A percentile compares a stretch with the other conserved stretches of the same genome.
These are phyloP conservation scores for Tylopilus vinaceipallidus DNA, from an alignment of 768 basidiomycete genomes.

Conservation along the genomic window DNA sequence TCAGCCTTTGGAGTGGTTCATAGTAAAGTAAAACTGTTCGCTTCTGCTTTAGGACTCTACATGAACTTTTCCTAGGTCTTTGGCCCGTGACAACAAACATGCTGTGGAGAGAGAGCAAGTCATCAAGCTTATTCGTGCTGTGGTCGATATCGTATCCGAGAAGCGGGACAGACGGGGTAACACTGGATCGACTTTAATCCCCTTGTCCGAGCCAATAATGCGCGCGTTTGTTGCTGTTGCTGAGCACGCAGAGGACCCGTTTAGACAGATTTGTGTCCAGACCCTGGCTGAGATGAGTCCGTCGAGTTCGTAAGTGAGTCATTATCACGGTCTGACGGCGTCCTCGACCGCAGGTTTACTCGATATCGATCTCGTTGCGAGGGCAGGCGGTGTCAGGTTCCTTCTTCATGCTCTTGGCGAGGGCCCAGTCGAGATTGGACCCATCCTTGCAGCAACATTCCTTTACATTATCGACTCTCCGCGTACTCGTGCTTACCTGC, in stretches of 20 bases:
- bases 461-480: constrained; percentile 85
- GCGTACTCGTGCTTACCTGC: constrained; percentile 70
- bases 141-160: constrained; percentile 74
- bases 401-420: constrained; percentile 88
- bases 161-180: constrained; percentile 42
- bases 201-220: constrained; percentile 73
- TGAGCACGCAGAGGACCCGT: constrained; percentile 89
- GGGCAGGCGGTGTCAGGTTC: constrained; percentile 82
- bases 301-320: constrained; percentile 27
- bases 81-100: constrained; percentile 82
- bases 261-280: constrained; percentile 77
- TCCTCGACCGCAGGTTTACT: constrained; percentile 62
- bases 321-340: constrained; percentile 8
- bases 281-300: constrained; percentile 87
- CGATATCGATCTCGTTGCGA: constrained; percentile 78
- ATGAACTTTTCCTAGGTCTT: constrained; percentile 49
- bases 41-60: background rate
- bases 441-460: constrained; percentile 76
- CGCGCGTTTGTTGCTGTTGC: constrained; percentile 91
- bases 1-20: constrained; percentile 81
- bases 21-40: constrained; percentile 67
- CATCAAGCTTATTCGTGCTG: constrained; percentile 81
- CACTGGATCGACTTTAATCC: constrained; percentile 45
- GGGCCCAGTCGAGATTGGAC: constrained; percentile 79
- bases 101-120: constrained; percentile 89